phyloP scores from a whole-genome alignment of 1,284 basidiomycete species.

The Pterulicium gracile region DNA sequence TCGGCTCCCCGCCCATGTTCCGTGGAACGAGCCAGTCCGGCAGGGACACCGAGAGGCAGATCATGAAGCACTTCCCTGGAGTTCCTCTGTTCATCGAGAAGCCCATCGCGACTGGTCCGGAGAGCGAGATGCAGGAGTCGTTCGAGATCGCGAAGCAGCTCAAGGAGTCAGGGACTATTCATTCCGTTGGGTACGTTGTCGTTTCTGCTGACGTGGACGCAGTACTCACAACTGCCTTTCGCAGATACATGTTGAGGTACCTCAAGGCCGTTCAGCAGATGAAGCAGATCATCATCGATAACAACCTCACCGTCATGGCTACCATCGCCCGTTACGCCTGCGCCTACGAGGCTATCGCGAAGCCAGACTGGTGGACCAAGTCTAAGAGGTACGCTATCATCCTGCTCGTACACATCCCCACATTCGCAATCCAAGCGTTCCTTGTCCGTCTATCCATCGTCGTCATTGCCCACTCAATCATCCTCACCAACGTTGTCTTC shows the following conservation, averaged over 20 bases:
- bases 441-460: conserved; percentile 5
- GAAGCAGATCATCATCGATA: conserved; percentile 94
- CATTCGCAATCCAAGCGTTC: neutral
- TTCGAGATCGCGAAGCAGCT: conserved; percentile 63
- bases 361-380: conserved; percentile 98
- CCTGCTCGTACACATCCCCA: neutral
- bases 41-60: conserved; percentile 83
- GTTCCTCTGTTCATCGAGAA: conserved; percentile 95
- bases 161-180: conserved; percentile 60
- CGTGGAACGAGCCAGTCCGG: conserved; percentile 72
- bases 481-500: neutral
- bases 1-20: conserved; percentile 92
- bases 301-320: conserved; percentile 94
- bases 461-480: neutral
- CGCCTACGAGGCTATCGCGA: conserved; percentile 85
- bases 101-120: conserved; percentile 81
- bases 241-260: conserved; percentile 88
- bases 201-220: conserved; percentile 2
- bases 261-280: conserved; percentile 94
- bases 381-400: conserved; percentile 52
- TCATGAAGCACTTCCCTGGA: conserved; percentile 83
- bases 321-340: conserved; percentile 94
- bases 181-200: conserved; percentile 73
- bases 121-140: conserved; percentile 54
- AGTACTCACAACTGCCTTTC: conserved; percentile 5